phyloP scores from a whole-genome alignment of 78 protist species.

The Cavenderia fasciculata region DNA sequence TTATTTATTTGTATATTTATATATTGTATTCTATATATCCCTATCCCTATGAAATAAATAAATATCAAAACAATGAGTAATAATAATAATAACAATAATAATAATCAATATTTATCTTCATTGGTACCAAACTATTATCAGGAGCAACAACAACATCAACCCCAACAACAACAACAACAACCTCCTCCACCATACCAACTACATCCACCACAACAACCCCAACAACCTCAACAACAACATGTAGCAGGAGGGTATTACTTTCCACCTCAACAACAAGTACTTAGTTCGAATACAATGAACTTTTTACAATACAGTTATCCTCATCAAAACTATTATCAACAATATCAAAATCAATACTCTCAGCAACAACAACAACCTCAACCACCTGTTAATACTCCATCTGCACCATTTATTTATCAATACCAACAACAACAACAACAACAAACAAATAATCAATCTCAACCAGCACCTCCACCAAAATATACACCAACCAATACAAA shows the following conservation, averaged over 20 bases:
- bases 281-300: too few relatives aligned
- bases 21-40: too few relatives aligned
- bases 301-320: too few relatives aligned
- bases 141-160: not conserved
- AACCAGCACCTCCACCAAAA: slow-evolving; percentile 21
- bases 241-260: not conserved
- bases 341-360: not conserved
- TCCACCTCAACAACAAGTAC: not conserved
- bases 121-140: not conserved
- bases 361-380: not conserved
- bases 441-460: not conserved
- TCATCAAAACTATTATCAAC: too few relatives aligned
- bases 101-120: too few relatives aligned
- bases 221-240: not conserved
- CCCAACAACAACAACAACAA: not conserved
- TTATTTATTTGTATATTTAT: too few relatives aligned
- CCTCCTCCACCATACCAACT: not conserved
- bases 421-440: not conserved
- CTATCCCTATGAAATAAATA: too few relatives aligned
- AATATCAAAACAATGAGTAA: too few relatives aligned
- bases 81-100: not conserved
- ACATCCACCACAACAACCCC: not conserved
- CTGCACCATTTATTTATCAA: not conserved
- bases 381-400: not conserved
- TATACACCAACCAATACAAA: not conserved